A percentile compares a stretch with the other conserved stretches of the same genome.
Conservation (phyloP, 2,329 filamentous ascomycete species). For the Hypoxylon sp. region DNA sequence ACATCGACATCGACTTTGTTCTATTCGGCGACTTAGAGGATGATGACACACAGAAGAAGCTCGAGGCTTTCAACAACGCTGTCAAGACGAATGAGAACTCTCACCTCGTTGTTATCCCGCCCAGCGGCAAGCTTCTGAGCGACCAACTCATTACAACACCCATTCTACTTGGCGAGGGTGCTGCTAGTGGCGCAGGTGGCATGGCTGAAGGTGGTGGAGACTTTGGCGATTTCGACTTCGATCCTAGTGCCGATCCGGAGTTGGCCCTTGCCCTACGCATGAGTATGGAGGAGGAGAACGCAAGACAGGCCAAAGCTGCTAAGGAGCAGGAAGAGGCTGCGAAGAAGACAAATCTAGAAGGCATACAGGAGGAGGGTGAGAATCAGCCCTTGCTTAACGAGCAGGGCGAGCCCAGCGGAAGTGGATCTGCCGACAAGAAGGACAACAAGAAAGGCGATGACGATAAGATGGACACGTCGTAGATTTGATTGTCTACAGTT, state of each 20-base stretch:
- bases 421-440: slow-evolving; percentile 64
- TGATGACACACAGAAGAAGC: slow-evolving; percentile 90
- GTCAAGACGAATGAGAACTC: slow-evolving; percentile 94
- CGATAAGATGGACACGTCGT: slow-evolving; percentile 93
- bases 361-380: slow-evolving; percentile 85
- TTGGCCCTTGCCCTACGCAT: slow-evolving; percentile 94
- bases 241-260: slow-evolving; percentile 92
- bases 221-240: slow-evolving; percentile 87
- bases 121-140: slow-evolving; percentile 91
- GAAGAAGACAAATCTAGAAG: slow-evolving; percentile 82
- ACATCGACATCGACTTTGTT: slow-evolving; percentile 93
- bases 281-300: slow-evolving; percentile 99
- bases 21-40: slow-evolving; percentile 95
- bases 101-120: slow-evolving; percentile 89
- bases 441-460: slow-evolving; percentile 69
- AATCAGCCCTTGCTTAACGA: slow-evolving; percentile 75
- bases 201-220: slow-evolving; percentile 74
- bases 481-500: slow-evolving; percentile 18
- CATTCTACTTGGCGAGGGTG: slow-evolving; percentile 87
- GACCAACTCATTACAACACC: slow-evolving; percentile 92
- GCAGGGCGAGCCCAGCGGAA: slow-evolving; percentile 75
- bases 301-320: slow-evolving; percentile 88
- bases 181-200: slow-evolving; percentile 68
- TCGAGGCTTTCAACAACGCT: slow-evolving; percentile 92
- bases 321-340: slow-evolving; percentile 80